Evolutionary conservation across 75 land plant species (phyloP).

Genomic region (Selaginella moellendorffii): DNA sequence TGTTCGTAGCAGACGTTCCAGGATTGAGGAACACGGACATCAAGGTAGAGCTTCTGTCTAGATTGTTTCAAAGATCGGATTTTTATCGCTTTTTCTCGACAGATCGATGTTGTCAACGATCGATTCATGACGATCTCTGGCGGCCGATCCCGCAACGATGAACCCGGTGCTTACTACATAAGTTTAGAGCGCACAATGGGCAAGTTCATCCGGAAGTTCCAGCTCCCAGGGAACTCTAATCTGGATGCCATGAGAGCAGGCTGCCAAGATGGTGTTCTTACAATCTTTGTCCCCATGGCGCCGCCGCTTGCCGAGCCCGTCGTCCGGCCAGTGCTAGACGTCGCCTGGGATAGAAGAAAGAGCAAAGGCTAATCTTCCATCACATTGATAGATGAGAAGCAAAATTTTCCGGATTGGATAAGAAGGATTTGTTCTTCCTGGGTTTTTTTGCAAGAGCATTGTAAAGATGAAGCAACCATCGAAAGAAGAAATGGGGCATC

Average conservation of each 20-base stretch:
- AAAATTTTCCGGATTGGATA: no score
- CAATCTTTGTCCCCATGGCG: neutral
- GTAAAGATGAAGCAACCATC: no score
- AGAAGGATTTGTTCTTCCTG: no score
- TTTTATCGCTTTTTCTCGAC: neutral
- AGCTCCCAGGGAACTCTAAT: neutral
- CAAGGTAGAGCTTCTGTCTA: no score
- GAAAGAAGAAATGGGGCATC: no score
- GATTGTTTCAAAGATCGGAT: no score
- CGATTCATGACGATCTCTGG: neutral
- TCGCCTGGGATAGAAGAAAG: no score
- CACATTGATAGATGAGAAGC: no score
- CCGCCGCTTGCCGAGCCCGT: neutral
- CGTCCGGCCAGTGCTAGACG: no score
- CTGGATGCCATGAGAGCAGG: neutral
- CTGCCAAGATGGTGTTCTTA: neutral
- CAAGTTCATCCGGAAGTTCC: neutral
- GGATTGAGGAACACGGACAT: slow-evolving; percentile 17
- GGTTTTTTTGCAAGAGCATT: no score
- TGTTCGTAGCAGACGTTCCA: slow-evolving; percentile 19
- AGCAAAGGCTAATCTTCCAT: no score
- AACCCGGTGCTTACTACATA: neutral
- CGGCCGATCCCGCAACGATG: neutral
- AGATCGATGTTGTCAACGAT: neutral
- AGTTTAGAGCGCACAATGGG: neutral